A percentile compares a stretch with the other conserved stretches of the same genome.
These are phyloP conservation scores for Talinum fruticosum DNA, from an alignment of 148 eudicot genomes.

Conservation along the genomic window DNA sequence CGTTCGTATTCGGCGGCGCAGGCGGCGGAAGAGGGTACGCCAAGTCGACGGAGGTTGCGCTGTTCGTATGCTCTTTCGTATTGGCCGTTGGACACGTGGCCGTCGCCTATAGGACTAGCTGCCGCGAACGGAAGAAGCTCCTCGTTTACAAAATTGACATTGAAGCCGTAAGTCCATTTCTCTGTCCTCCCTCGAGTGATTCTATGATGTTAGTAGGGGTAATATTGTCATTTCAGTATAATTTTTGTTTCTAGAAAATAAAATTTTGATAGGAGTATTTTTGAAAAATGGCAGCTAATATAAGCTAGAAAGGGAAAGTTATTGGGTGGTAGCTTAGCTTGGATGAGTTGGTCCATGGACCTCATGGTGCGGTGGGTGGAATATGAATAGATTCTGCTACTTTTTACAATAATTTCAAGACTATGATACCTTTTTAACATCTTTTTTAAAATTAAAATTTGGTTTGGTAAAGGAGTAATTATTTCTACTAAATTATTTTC, in stretches of 20 bases:
- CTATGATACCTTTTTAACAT: not conserved
- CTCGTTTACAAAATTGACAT: constrained; percentile 83
- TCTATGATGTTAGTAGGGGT: not conserved
- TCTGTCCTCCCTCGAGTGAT: not conserved
- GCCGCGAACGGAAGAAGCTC: constrained; percentile 81
- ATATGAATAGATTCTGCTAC: constrained; percentile 23
- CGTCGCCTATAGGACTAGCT: constrained; percentile 84
- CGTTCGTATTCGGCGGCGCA: constrained; percentile 48
- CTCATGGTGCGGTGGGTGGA: constrained; percentile 5
- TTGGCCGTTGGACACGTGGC: constrained; percentile 70
- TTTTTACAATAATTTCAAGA: constrained; percentile 2
- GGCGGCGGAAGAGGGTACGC: constrained; percentile 18
- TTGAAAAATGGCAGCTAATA: constrained; percentile 20
- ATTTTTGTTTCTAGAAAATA: too few species aligned
- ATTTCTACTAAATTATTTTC: too few species aligned
- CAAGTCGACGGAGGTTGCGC: constrained; percentile 40
- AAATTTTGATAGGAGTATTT: not conserved
- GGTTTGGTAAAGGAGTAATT: too few species aligned
- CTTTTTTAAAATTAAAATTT: too few species aligned
- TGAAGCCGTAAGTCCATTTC: constrained; percentile 71
- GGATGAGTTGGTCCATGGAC: constrained; percentile 22
- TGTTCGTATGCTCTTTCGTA: constrained; percentile 51
- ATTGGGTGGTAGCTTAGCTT: constrained; percentile 32
- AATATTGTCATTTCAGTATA: not conserved
- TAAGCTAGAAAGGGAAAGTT: constrained; percentile 14